phyloP scores from a whole-genome alignment of 352 stramenopile genomes.

The Phytophthora europaea region DNA sequence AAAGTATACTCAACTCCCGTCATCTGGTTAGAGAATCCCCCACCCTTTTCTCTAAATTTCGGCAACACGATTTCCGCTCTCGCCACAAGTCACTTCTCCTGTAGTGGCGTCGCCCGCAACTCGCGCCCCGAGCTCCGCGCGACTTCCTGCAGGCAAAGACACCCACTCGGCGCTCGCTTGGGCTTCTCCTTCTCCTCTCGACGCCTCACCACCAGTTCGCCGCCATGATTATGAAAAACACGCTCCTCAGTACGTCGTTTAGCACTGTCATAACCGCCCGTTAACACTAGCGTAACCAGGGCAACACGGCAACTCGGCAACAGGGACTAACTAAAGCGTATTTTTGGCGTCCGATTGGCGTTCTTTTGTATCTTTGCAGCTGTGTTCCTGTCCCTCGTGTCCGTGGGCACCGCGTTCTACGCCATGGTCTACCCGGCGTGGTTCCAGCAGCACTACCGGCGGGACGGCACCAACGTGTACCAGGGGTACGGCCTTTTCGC shows the following conservation, averaged over 20 bases:
- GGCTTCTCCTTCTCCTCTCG: neutral
- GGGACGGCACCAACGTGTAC: constrained; percentile 76
- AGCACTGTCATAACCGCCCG: constrained; percentile 3
- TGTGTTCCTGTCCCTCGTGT: constrained; percentile 82
- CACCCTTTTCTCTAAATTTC: constrained; percentile 11
- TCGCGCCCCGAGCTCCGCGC: neutral
- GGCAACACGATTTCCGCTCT: neutral
- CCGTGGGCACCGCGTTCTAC: constrained; percentile 82
- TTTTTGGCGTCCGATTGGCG: neutral
- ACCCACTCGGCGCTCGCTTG: neutral
- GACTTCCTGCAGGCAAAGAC: constrained; percentile 21
- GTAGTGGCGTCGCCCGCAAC: constrained; percentile 34
- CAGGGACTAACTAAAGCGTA: neutral
- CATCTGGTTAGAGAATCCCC: neutral
- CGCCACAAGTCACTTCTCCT: constrained; percentile 37
- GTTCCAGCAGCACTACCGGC: constrained; percentile 89
- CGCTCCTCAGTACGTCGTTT: constrained; percentile 68
- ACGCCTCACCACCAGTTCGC: neutral
- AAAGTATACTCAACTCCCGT: constrained; percentile 6
- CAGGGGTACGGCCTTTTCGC: constrained; percentile 86
- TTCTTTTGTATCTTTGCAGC: constrained; percentile 46
- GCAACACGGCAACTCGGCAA: neutral
- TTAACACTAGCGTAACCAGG: constrained; percentile 5
- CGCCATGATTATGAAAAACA: constrained; percentile 78
- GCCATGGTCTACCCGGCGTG: constrained; percentile 84